Evolutionary conservation across 768 basidiomycete genomes (phyloP).

Genomic region (Rhizopogon vulgaris): DNA sequence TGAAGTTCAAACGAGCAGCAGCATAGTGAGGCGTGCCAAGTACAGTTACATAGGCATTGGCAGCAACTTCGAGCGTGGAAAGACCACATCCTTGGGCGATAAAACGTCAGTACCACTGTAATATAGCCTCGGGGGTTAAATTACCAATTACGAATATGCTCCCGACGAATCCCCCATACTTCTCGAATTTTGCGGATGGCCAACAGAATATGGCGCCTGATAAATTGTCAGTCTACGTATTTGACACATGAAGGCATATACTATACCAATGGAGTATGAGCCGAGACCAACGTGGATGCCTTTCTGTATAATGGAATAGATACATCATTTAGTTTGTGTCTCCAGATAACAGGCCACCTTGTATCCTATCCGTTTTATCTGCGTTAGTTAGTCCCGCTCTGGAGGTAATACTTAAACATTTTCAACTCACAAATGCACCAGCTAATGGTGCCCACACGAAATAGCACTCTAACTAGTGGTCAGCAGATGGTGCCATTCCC

Average conservation of each 20-base stretch:
- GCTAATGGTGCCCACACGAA: conserved; percentile 55
- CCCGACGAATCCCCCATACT: conserved; percentile 71
- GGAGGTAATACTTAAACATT: conserved; percentile 16
- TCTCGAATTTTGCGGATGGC: conserved; percentile 63
- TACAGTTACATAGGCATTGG: conserved; percentile 75
- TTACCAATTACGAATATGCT: conserved; percentile 64
- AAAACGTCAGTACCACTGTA: neutral
- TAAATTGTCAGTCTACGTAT: neutral
- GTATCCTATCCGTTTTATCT: conserved; percentile 63
- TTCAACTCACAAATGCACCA: conserved; percentile 45
- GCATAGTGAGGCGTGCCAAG: conserved; percentile 63
- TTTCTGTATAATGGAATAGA: conserved; percentile 28
- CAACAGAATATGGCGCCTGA: conserved; percentile 72
- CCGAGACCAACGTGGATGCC: conserved; percentile 58
- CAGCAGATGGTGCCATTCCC: neutral
- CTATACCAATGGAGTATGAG: conserved; percentile 52
- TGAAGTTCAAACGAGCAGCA: conserved; percentile 70
- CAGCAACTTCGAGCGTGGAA: conserved; percentile 61
- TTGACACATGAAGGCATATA: conserved; percentile 9
- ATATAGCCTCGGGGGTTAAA: conserved; percentile 1
- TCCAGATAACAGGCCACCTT: conserved; percentile 34
- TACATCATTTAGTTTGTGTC: neutral
- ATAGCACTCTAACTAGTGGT: conserved; percentile 43
- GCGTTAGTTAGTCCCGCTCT: conserved; percentile 1
- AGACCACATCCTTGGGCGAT: conserved; percentile 49